Base-by-base conservation (phyloP, 495 filamentous ascomycete genomes). In the Physcia stellaris region DNA sequence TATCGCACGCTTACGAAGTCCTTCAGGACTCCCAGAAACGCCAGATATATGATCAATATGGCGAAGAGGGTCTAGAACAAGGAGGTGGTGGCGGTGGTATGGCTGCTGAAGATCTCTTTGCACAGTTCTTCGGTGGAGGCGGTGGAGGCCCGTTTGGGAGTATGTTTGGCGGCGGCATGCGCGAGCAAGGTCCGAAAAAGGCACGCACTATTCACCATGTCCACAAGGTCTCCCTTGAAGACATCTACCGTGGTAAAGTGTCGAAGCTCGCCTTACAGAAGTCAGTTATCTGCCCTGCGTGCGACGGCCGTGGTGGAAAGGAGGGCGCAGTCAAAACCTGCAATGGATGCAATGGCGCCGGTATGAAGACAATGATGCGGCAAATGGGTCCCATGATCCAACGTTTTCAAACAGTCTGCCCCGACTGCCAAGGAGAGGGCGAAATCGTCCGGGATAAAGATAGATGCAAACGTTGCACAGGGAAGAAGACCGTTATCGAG, bases 381-480 rank as follows among this genome's bases (percentile, higher is more conserved):
- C 92, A 96, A 69, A 96, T 96, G 87, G 90, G 92, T 36, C 90
- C 90, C 37, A 99, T 99, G 90, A 96, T 96, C 54, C 92, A 96
- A 64, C 83, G 90, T 35, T 96, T 96, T 75, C 92, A 96, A 72
- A 96, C 92, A 15, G 86, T 95, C 44, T 99, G 90, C 75, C 83
- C 86, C 22, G 90, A 99, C 61, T 99, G 90, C 57, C 84, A 86
- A 42, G 90, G 90, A 43, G 92, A 96, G 59, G 86, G 92, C 34
- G 92, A 99, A 65, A 86, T 80, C 40, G 84, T 99, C 55, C 81
- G 81, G 47, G 90, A 96, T 35, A 86, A 87, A 68, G 92, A 96
- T 60, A 75, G 80, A 55, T 99, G 90, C 77, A 95, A 94, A 75
- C 61, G 66, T 42, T 99, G 90, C 63, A 73, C 66, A 41, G 90